These are phyloP conservation scores for Bipolaris zeicola DNA, from an alignment of 2,329 filamentous ascomycete genomes.

Conservation along the genomic window DNA sequence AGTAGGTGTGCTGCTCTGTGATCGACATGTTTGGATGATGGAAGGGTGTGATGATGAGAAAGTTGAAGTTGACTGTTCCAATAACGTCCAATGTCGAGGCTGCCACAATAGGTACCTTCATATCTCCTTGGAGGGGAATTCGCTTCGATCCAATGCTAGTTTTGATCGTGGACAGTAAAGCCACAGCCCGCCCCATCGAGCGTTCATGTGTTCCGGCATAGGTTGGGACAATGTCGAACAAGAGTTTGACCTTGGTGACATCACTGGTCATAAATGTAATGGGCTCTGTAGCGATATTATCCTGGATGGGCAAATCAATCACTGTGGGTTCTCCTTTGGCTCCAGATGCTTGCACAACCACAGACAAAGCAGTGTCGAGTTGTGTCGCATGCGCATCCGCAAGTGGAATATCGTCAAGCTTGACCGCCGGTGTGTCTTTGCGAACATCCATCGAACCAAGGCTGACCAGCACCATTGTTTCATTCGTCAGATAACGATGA, in stretches of 20 bases:
- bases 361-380: slow-evolving; percentile 88
- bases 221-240: slow-evolving; percentile 95
- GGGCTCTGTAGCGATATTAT: slow-evolving; percentile 91
- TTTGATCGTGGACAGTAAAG: slow-evolving; percentile 83
- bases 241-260: slow-evolving; percentile 78
- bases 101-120: slow-evolving; percentile 88
- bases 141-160: slow-evolving; percentile 81
- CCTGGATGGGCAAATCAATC: slow-evolving; percentile 90
- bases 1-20: slow-evolving; percentile 90
- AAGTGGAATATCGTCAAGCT: slow-evolving; percentile 84
- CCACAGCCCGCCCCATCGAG: slow-evolving; percentile 85
- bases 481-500: slow-evolving; percentile 88
- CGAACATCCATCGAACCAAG: slow-evolving; percentile 93
- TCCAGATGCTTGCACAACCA: slow-evolving; percentile 85
- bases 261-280: slow-evolving; percentile 86
- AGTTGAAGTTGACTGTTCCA: slow-evolving; percentile 95
- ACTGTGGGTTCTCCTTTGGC: slow-evolving; percentile 86
- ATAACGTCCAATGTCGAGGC: slow-evolving; percentile 85
- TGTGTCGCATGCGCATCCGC: slow-evolving; percentile 89
- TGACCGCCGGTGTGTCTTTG: slow-evolving; percentile 79
- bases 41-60: slow-evolving; percentile 92
- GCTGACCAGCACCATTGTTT: slow-evolving; percentile 89
- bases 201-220: slow-evolving; percentile 84
- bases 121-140: slow-evolving; percentile 90
- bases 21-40: slow-evolving; percentile 92